A percentile compares a stretch with the other conserved stretches of the same genome.
Conservation (phyloP, 148 eudicot genomes). For the Cornus controversa region DNA sequence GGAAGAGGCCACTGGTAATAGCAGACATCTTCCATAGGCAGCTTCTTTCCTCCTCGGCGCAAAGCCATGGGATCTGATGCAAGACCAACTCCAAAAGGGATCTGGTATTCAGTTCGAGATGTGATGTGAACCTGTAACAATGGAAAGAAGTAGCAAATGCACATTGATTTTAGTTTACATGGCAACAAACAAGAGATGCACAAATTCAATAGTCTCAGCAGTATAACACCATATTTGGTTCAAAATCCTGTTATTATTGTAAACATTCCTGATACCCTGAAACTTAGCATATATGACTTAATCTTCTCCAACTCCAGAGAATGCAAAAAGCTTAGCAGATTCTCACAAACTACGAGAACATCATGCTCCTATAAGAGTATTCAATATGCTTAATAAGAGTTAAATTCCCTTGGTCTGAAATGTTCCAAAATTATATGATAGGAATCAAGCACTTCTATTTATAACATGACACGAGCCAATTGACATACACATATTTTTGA, state of each 20-base stretch:
- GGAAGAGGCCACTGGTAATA: slow-evolving; percentile 84
- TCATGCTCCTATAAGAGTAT: neutral
- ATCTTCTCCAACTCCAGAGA: neutral
- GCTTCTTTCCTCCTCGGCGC: slow-evolving; percentile 86
- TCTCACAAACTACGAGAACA: neutral
- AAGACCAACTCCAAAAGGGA: slow-evolving; percentile 83
- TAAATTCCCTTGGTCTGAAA: neutral
- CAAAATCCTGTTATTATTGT: too few relatives aligned
- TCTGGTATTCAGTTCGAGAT: slow-evolving; percentile 43
- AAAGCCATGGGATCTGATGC: slow-evolving; percentile 93
- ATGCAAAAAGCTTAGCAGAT: neutral
- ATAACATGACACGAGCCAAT: neutral
- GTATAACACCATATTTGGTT: too few relatives aligned
- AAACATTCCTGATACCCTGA: neutral
- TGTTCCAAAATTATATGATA: neutral
- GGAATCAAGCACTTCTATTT: neutral
- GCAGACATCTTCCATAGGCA: slow-evolving; percentile 95
- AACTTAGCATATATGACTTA: neutral
- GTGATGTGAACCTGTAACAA: slow-evolving; percentile 69
- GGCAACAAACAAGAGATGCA: too few relatives aligned
- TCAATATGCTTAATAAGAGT: neutral
- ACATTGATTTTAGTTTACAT: too few relatives aligned
- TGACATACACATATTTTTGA: slow-evolving; percentile 68
- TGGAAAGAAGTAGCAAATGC: neutral
- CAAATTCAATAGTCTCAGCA: too few relatives aligned